Base-by-base conservation (phyloP, 2,329 filamentous ascomycete species). In the Paraphaeosphaeria sporulosa region DNA sequence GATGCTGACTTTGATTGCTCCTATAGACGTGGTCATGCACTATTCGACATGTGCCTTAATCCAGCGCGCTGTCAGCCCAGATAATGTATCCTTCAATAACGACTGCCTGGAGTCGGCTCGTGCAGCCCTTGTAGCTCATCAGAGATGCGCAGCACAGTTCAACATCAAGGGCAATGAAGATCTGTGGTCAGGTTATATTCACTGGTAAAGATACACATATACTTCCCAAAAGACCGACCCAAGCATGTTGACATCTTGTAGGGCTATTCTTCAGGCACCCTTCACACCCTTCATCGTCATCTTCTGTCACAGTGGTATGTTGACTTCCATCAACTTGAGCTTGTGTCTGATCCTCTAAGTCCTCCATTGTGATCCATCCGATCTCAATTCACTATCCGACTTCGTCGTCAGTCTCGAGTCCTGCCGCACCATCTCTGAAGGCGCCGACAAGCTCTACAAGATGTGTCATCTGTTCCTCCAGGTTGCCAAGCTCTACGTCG, bases 391-490 rank as follows among this genome's bases (percentile, higher is more conserved):
- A 0, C 79, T 90, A 0, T 80, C 82, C 38, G 81, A 84, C 1
- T 90, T 90, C 64, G 83, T 85, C 51, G 72, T 77, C 21, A 88
- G 85, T 2, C 81, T 90, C 2, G 80, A 84, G 60, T 80, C 82
- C 0, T 80, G 82, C 2, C 80, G 81, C 48, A 79, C 80, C 4
- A 77, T 84, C 2, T 89, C 87, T 1, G 85, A 89, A 67, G 84
- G 85, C 2, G 82, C 87, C 23, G 82, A 85, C 30, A 87, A 87
- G 67, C 79, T 90, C 13, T 84, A 87, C 67, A 84, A 83, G n/a
- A 81, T 90, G 30, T 89, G 86, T 65, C 82, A 84, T 38, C 82
- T 90, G 27, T 86, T 90, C 71, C 82, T 83, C 61, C 85, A 85
- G 57, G 86, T 90, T 6, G 87, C 88, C 7, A 80, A 80, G 47